Evolutionary conservation across 768 basidiomycete species (phyloP), one percentile per base, ranked within the genome.

Genomic region (Leccinum olivaceopallidum): DNA sequence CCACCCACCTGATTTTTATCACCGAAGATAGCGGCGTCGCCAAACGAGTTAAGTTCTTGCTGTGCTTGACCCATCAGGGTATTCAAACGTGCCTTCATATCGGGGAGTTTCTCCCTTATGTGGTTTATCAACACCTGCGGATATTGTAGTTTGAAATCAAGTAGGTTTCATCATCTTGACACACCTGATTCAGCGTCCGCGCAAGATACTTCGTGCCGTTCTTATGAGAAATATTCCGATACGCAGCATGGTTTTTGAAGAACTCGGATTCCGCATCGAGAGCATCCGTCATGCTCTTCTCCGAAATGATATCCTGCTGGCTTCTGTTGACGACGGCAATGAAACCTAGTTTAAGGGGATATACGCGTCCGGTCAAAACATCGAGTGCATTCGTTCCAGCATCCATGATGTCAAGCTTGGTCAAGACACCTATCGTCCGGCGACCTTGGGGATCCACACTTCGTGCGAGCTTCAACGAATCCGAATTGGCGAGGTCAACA

Each of bases 11-110:
- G 89, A 71, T 97, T 94, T 67, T 87, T 87, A 78, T 95, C 95
- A 6, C 94, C 96, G 62, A 92, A 91, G 69, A 93, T 83, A 2
- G 94, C 94, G 12, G 92, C 83, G 69, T 97, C 97, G 20, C 97
- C 97, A 70, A 97, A 98, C 5, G 95, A 89, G 75, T 94, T 93
- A 48, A 99, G 83, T 74, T 99, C 97, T 73, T 99, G 97, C 71
- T 98, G 96, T 8, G 97, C 94, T 77, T 99, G 97, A 16, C 96
- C 95, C 93, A 98, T 98, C 24, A 98, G 78, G 3, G 97, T 99
- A 72, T 98, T 99, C 61, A 99, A 78, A 20, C 95, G 84, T 16
- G 97, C 97, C 75, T 99, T 99, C 97, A 99, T 98, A 75, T 99
- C 97, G 0, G 97, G 97, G 39, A 99, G 82, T 76, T 98, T 99